Evolutionary conservation across 306 rosid genomes (phyloP).

Genomic region (Fragaria ananassa): DNA sequence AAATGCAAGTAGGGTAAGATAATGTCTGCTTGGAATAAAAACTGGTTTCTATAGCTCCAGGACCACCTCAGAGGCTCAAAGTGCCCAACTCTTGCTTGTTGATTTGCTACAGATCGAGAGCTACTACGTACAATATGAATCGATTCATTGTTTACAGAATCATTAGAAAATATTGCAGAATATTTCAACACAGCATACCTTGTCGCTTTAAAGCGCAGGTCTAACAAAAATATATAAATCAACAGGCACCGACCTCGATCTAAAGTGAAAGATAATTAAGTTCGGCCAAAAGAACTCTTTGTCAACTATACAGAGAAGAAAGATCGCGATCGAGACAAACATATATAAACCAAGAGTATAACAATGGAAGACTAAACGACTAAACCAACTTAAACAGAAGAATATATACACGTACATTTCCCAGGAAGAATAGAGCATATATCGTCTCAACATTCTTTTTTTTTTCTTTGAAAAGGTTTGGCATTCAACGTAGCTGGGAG

Average conservation of each 20-base stretch:
- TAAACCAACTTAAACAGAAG: neutral
- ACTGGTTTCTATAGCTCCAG: slow-evolving; percentile 3
- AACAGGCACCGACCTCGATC: neutral
- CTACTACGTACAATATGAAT: neutral
- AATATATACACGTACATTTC: neutral
- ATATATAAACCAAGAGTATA: neutral
- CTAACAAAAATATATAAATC: neutral
- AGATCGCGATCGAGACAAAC: neutral
- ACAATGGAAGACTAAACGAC: neutral
- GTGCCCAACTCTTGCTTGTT: slow-evolving; percentile 10
- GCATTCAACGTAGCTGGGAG: too few relatives aligned
- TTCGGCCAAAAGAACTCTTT: slow-evolving; percentile 2
- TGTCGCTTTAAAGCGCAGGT: neutral
- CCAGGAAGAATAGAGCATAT: neutral
- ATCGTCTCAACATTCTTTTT: too few relatives aligned
- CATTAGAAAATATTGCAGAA: neutral
- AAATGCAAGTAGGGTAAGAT: slow-evolving; percentile 28
- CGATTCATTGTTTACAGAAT: neutral
- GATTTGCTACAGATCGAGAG: neutral
- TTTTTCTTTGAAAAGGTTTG: too few relatives aligned
- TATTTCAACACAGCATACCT: neutral
- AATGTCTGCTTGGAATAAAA: neutral
- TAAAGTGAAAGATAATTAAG: neutral
- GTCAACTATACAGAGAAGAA: neutral
- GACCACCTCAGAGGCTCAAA: slow-evolving; percentile 20